Conservation (phyloP, 768 basidiomycete genomes). For the Hygrophorus pudorinus region DNA sequence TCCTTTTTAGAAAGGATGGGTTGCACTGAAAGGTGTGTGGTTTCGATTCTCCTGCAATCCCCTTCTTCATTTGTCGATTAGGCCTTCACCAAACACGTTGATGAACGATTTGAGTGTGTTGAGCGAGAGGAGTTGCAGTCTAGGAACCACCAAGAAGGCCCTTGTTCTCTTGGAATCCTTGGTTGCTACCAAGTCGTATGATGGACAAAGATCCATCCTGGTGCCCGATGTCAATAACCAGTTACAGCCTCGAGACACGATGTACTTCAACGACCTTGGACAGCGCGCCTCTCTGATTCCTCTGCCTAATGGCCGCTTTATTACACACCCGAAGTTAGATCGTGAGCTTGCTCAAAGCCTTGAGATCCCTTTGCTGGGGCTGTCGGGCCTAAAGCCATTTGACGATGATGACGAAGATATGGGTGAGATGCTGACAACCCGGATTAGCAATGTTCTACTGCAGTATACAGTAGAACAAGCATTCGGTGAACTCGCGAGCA, state of each 20-base stretch:
- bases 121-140: not conserved
- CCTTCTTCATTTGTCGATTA: not conserved
- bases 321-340: conserved; percentile 24
- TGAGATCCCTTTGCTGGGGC: conserved; percentile 10
- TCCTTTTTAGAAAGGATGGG: conserved; percentile 25
- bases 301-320: conserved; percentile 6
- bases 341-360: conserved; percentile 22
- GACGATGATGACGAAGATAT: conserved; percentile 22
- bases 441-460: conserved; percentile 33
- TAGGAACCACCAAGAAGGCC: too few species aligned
- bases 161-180: too few species aligned
- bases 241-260: conserved; percentile 18
- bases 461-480: conserved; percentile 35
- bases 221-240: conserved; percentile 22
- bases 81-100: not conserved
- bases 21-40: conserved; percentile 27
- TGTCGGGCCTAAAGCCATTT: not conserved
- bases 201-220: conserved; percentile 12
- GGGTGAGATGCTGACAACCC: conserved; percentile 31
- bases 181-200: not conserved
- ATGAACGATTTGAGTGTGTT: not conserved
- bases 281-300: conserved; percentile 17
- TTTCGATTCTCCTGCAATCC: not conserved
- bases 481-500: conserved; percentile 41
- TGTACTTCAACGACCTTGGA: conserved; percentile 35